Evolutionary conservation across 2,329 filamentous ascomycete species (phyloP), one percentile per base, ranked within the genome.

Genomic region (Cyanodermella asteris): DNA sequence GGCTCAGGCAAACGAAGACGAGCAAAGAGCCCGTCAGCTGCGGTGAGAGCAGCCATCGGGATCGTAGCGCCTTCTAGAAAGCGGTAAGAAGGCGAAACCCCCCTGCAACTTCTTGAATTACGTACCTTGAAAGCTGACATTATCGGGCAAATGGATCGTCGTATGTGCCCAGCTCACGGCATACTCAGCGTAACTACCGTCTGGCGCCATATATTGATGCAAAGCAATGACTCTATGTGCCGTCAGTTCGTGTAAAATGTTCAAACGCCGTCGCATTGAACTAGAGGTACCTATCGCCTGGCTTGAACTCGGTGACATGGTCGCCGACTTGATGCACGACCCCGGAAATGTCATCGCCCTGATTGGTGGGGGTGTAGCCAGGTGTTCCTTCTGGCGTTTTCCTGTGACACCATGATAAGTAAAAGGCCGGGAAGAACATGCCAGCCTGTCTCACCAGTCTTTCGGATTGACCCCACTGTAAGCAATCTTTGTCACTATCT

Each of bases 101-200:
- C 30, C 30, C 9, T 31, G 32, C 30, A 37, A 35, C 5, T 21
- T 29, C 3, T 28, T 25, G 7, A 34, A 25, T 30, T 29, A n/a
- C 34, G 33, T 37, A 54, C 56, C 57, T 43, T 68, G 59, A 26
- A 66, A 67, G 5, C 46, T 53, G 1, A 47, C 50, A 13, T 50
- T 46, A 13, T 48, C 33, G 0, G 62, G 58, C 9, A 68, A 42
- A 36, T 59, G 59, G 39, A 64, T 62, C 0, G 61, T 67, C 0
- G 60, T 59, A 30, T 62, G 47, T 16, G 48, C 47, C 49, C 48
- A 56, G 2, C 53, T 54, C 5, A 67, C 38, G 1, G 60, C 60
- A 36, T 66, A 68, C 31, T 68, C 61, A 2, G 59, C 64, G 32
- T 55, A 68, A 16, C 47, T 53, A 3, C 64, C 64, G n/a, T 50